A percentile compares a stretch with the other conserved stretches of the same genome.
Evolutionary conservation across 306 rosid genomes (phyloP).

Genomic region (Casuarina equisetifolia): DNA sequence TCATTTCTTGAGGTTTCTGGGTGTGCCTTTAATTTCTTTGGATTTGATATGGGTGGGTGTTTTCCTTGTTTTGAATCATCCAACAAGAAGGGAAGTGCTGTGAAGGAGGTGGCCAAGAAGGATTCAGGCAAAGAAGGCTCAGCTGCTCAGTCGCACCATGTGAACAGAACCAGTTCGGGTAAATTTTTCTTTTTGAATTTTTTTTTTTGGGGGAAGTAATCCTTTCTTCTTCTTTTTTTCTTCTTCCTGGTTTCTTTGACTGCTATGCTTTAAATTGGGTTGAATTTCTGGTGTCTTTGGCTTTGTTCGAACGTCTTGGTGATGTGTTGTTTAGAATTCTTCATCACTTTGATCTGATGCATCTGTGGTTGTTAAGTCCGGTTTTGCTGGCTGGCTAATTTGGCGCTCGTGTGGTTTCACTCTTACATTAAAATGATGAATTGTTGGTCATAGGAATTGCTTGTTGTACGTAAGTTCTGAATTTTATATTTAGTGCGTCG

Average conservation of each 20-base stretch:
- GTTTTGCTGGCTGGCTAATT: slow-evolving; percentile 25
- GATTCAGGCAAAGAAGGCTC: slow-evolving; percentile 76
- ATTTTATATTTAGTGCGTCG: slow-evolving; percentile 28
- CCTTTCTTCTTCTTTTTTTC: slow-evolving; percentile 14
- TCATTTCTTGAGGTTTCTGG: slow-evolving; percentile 37
- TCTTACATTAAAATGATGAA: slow-evolving; percentile 25
- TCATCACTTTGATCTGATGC: slow-evolving; percentile 59
- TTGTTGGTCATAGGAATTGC: slow-evolving; percentile 26
- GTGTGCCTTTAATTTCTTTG: slow-evolving; percentile 53
- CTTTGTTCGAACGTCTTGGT: slow-evolving; percentile 6
- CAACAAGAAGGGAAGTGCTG: slow-evolving; percentile 57
- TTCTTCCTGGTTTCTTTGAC: slow-evolving; percentile 14
- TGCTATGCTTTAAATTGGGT: slow-evolving; percentile 33
- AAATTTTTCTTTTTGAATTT: slow-evolving; percentile 9
- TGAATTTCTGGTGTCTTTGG: slow-evolving; percentile 32
- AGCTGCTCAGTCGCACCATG: slow-evolving; percentile 66
- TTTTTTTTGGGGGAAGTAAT: background rate
- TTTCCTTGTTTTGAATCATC: slow-evolving; percentile 98
- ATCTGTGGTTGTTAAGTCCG: slow-evolving; percentile 31
- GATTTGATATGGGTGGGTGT: slow-evolving; percentile 96
- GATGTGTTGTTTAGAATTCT: slow-evolving; percentile 26
- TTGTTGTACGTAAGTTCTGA: slow-evolving; percentile 20
- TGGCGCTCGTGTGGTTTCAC: slow-evolving; percentile 9
- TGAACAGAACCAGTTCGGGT: slow-evolving; percentile 76
- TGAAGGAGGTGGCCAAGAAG: slow-evolving; percentile 64